phyloP scores from a whole-genome alignment of 768 basidiomycete species.

The Termitomyces eurrhizus region DNA sequence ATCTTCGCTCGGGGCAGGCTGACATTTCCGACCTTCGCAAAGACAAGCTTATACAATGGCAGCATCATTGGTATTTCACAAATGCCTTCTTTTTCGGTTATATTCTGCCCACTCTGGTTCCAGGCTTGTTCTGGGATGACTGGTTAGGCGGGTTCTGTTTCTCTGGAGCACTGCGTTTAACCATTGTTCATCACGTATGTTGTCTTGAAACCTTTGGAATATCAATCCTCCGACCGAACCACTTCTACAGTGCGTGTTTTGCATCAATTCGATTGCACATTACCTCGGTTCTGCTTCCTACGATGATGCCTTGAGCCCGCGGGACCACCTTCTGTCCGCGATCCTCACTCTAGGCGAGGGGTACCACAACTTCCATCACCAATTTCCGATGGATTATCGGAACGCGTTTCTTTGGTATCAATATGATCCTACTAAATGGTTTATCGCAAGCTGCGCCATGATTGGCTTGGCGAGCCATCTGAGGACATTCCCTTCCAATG shows the following conservation, averaged over 20 bases:
- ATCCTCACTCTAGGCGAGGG: conserved; percentile 85
- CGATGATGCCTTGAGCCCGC: conserved; percentile 74
- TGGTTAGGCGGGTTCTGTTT: conserved; percentile 78
- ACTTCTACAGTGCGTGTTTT: conserved; percentile 67
- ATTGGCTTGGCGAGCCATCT: conserved; percentile 79
- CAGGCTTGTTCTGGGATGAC: conserved; percentile 71
- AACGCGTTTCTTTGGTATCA: conserved; percentile 82
- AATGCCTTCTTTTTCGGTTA: conserved; percentile 68
- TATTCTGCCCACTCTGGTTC: conserved; percentile 61
- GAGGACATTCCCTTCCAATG: conserved; percentile 83
- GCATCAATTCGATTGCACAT: conserved; percentile 86
- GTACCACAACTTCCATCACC: conserved; percentile 89
- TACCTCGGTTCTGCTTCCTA: conserved; percentile 80
- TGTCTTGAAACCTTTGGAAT: conserved; percentile 7
- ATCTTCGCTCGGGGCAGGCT: conserved; percentile 63
- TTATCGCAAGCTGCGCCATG: conserved; percentile 63
- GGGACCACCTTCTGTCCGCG: conserved; percentile 79
- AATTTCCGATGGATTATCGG: conserved; percentile 85
- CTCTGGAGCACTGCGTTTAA: conserved; percentile 65
- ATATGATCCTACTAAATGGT: conserved; percentile 95
- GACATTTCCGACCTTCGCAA: conserved; percentile 71
- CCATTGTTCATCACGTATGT: conserved; percentile 77
- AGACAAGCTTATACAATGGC: conserved; percentile 70
- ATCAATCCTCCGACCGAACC: conserved; percentile 2
- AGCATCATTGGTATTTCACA: conserved; percentile 69